Base-by-base conservation (phyloP, 805 yeast species). In the Ogataea parapolymorpha region DNA sequence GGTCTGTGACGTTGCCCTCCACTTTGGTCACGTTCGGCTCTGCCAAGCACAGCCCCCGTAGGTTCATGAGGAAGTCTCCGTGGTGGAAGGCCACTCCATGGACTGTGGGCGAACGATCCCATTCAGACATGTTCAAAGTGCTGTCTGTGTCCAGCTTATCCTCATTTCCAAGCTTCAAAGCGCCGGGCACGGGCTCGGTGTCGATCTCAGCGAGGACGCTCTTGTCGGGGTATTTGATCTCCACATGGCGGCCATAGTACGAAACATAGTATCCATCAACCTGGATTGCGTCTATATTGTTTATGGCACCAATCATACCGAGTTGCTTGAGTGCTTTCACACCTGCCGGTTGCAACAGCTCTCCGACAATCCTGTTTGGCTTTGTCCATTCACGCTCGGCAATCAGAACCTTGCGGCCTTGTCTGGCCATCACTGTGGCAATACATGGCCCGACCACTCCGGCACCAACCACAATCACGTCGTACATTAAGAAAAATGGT, bases 331-430 rank as follows among this genome's bases (percentile, higher is more conserved):
- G 69, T 1, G 96, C 91, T 59, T 83, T 79, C 22, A 93, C 67
- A n/a, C 99, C 99, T 26, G 88, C 90, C 3, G 99, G 99, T 64
- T 93, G 99, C 75, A 93, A 74, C 56, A 93, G 74, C 62, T 93
- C 99, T 29, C 99, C 99, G 24, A 93, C 98, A 42, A 93, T 93
- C 52, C 99, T 74, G 63, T 93, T 96, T 2, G 99, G 99, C 61
- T 79, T 84, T 15, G 77, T 63, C 87, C 96, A 86, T 58, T 88
- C 96, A 48, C 96, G 75, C 60, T 93, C 99, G 13, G 84, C 70
- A 15, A 84, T 72, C 38, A 84, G 63, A 6, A 93, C 97, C 37
- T 74, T 73, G 51, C 95, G 74, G 24, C 98, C 98, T 56, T 86
- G 95, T 53, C 91, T 75, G 1, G 96, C 98, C 41, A 93, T 67